Evolutionary conservation across 441 rosid species (phyloP).

Genomic region (Gossypium trilobum): DNA sequence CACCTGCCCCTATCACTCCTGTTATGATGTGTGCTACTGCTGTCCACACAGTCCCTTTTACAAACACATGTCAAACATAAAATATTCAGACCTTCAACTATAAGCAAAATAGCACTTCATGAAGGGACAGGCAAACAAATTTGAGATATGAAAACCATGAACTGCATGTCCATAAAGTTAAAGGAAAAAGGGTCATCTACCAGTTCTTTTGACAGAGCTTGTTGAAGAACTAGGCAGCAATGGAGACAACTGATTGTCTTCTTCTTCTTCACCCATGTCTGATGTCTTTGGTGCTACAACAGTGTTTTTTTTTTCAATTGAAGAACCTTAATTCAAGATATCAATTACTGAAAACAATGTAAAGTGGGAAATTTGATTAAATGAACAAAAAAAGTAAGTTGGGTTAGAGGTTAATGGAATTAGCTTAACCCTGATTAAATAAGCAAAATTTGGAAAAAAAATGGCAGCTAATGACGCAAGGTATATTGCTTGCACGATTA

Average conservation of each 20-base stretch:
- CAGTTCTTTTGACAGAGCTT: not conserved
- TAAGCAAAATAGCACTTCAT: too few relatives aligned
- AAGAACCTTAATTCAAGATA: not conserved
- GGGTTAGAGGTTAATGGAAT: not conserved
- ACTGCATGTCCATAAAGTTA: not conserved
- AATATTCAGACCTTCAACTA: not conserved
- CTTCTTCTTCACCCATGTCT: slow-evolving; percentile 19
- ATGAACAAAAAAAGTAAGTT: not conserved
- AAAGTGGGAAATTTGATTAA: not conserved
- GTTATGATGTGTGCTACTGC: slow-evolving; percentile 56
- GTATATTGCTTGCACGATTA: not conserved
- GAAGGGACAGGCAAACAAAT: too few relatives aligned
- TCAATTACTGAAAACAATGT: not conserved
- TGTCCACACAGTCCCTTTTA: slow-evolving; percentile 49
- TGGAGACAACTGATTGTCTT: slow-evolving; percentile 13
- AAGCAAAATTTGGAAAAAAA: not conserved
- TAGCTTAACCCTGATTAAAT: not conserved
- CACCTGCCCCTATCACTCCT: slow-evolving; percentile 72
- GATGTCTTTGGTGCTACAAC: not conserved
- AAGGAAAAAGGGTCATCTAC: not conserved
- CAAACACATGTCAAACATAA: not conserved
- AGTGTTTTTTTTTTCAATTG: not conserved
- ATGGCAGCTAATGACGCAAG: not conserved
- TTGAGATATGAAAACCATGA: not conserved
- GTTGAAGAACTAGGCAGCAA: slow-evolving; percentile 15